These are phyloP conservation scores for Neonectria ditissima DNA, from an alignment of 2,329 filamentous ascomycete species.

Conservation along the genomic window DNA sequence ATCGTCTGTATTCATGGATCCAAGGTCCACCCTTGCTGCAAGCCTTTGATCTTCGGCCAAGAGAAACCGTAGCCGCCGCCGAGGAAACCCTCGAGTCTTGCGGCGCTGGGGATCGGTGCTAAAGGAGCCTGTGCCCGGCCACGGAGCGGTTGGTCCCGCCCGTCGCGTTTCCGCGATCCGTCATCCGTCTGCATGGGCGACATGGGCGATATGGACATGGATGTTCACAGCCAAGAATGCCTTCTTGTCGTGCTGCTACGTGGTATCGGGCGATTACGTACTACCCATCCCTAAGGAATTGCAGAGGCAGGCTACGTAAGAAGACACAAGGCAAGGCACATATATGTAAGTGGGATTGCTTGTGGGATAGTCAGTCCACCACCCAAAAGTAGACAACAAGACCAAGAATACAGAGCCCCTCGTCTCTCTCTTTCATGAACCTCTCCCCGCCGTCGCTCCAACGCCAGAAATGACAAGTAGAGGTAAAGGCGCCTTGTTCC, in stretches of 20 bases:
- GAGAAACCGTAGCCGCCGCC: constrained; percentile 9
- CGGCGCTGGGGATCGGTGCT: constrained; percentile 15
- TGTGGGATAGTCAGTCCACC: constrained; percentile 23
- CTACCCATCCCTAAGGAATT: neutral
- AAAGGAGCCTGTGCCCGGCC: constrained; percentile 6
- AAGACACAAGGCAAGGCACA: constrained; percentile 9
- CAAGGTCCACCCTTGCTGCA: constrained; percentile 19
- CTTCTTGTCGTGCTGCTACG: neutral
- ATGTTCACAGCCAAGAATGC: neutral
- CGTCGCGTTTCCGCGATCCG: neutral
- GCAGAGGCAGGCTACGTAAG: neutral
- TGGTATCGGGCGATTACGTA: neutral
- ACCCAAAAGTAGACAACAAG: constrained; percentile 14
- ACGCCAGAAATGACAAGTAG: constrained; percentile 22
- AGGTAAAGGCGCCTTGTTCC: constrained; percentile 8
- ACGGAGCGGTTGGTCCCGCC: constrained; percentile 4
- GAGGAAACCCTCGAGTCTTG: constrained; percentile 1
- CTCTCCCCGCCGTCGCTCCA: constrained; percentile 15
- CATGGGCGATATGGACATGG: constrained; percentile 4
- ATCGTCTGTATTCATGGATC: neutral
- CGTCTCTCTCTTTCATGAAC: constrained; percentile 22
- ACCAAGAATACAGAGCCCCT: constrained; percentile 14
- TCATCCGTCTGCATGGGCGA: too few species aligned
- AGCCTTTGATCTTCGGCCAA: neutral
- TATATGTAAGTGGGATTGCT: constrained; percentile 24